Conservation (phyloP, 164 flowering plant species). For the Berberis vulgaris region DNA sequence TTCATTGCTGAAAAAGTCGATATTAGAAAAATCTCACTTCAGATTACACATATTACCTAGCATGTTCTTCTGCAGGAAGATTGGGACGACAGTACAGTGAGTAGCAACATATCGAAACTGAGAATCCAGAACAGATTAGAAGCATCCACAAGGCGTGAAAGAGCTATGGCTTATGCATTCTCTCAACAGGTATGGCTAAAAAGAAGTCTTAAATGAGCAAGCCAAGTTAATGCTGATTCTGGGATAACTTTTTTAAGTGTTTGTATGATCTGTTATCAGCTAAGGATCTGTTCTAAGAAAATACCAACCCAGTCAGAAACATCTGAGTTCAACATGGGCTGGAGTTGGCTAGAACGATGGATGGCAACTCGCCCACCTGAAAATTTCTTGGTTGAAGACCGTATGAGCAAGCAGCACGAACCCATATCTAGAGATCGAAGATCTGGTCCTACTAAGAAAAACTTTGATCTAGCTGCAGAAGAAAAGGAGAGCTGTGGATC, state of each 20-base stretch:
- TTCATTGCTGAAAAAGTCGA: background rate
- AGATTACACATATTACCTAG: background rate
- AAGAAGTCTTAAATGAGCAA: background rate
- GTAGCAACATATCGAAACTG: constrained; percentile 55
- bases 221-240: background rate
- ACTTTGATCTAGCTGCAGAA: constrained; percentile 36
- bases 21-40: background rate
- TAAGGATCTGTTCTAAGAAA: constrained; percentile 68
- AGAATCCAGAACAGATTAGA: constrained; percentile 66
- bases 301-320: constrained; percentile 21
- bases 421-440: constrained; percentile 15
- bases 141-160: constrained; percentile 76
- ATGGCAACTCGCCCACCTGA: constrained; percentile 80
- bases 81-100: constrained; percentile 88
- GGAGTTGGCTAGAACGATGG: constrained; percentile 95
- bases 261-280: constrained; percentile 23
- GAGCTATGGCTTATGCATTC: constrained; percentile 88
- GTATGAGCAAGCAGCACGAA: constrained; percentile 21
- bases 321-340: constrained; percentile 38
- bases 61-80: constrained; percentile 46
- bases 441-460: constrained; percentile 12
- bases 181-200: constrained; percentile 63
- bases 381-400: constrained; percentile 22
- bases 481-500: constrained; percentile 77
- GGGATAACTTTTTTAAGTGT: background rate